Percentiles rank a stretch among this genome's conserved stretches.
Conservation (phyloP, 768 basidiomycete species). For the Obba rivulosa region DNA sequence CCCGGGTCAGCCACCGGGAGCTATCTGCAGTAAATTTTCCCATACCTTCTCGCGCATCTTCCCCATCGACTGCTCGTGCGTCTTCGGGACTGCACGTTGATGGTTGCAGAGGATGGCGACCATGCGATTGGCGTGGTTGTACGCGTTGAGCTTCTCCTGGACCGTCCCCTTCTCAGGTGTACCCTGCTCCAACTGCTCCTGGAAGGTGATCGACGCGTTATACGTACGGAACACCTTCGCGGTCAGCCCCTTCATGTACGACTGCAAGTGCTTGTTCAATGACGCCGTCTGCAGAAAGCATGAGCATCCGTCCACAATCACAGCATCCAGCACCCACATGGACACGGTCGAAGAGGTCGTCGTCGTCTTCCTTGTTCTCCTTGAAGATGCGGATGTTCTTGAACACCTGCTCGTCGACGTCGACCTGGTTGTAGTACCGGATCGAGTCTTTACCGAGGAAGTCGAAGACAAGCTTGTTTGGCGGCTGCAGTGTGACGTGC, state of each 20-base stretch:
- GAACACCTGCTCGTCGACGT: constrained; percentile 89
- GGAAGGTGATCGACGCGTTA: constrained; percentile 96
- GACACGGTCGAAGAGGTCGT: constrained; percentile 92
- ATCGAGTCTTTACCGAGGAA: constrained; percentile 99
- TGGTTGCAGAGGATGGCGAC: constrained; percentile 99
- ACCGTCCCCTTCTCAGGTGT: constrained; percentile 64
- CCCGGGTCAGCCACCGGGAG: not conserved
- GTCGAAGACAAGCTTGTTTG: constrained; percentile 88
- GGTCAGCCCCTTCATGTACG: constrained; percentile 95
- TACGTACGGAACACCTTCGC: constrained; percentile 99
- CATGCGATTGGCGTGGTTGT: constrained; percentile 94
- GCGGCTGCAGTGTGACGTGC: constrained; percentile 88
- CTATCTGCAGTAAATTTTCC: constrained; percentile 9
- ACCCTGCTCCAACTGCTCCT: constrained; percentile 77
- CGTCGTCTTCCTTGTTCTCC: constrained; percentile 81
- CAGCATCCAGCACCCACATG: constrained; percentile 50
- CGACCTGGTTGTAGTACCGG: constrained; percentile 88
- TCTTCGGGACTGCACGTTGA: constrained; percentile 91
- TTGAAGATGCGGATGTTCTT: constrained; percentile 99
- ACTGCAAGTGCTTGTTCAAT: constrained; percentile 88
- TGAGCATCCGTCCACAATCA: constrained; percentile 1
- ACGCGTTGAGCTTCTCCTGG: constrained; percentile 96
- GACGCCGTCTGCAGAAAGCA: constrained; percentile 55
- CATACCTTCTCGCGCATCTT: constrained; percentile 88
- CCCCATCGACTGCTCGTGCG: constrained; percentile 89